Conservation (phyloP, 1,284 basidiomycete genomes). For the Wolfiporia cocos region DNA sequence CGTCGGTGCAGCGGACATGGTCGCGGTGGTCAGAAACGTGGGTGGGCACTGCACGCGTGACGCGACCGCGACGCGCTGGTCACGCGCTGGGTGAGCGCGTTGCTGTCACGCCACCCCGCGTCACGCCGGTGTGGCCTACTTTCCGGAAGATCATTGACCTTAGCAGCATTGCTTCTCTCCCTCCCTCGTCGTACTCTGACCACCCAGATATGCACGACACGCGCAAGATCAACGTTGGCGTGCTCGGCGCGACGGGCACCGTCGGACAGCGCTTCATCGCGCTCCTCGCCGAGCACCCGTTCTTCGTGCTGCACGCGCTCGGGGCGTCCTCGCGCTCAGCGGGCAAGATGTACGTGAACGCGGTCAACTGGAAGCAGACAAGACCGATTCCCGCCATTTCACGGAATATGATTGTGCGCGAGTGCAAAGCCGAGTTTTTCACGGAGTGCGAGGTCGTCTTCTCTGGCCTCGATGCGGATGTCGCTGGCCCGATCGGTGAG, state of each 20-base stretch:
- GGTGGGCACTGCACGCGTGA: slow-evolving; percentile 1
- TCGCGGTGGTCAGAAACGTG: slow-evolving; percentile 13
- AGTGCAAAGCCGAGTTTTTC: slow-evolving; percentile 80
- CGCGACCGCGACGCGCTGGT: slow-evolving; percentile 2
- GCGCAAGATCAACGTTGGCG: slow-evolving; percentile 72
- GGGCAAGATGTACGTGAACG: slow-evolving; percentile 77
- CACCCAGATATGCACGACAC: slow-evolving; percentile 16
- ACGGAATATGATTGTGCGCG: slow-evolving; percentile 66
- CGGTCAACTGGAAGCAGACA: slow-evolving; percentile 89
- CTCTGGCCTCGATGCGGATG: slow-evolving; percentile 92
- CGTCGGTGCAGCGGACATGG: slow-evolving; percentile 19
- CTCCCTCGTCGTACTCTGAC: neutral
- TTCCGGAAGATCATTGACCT: too few relatives aligned
- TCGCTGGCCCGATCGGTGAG: slow-evolving; percentile 91
- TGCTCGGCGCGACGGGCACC: slow-evolving; percentile 95
- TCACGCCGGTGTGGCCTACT: too few relatives aligned
- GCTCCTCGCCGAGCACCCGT: slow-evolving; percentile 85
- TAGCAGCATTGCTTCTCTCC: too few relatives aligned
- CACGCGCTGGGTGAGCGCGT: too few relatives aligned
- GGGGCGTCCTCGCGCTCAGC: slow-evolving; percentile 90
- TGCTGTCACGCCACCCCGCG: too few relatives aligned
- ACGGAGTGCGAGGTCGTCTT: slow-evolving; percentile 86
- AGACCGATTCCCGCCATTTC: slow-evolving; percentile 70
- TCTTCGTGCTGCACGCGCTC: slow-evolving; percentile 83
- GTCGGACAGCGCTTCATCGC: slow-evolving; percentile 95